phyloP scores from a whole-genome alignment of 192 early-diverging fungal species.

The Blastocladiella britannica region DNA sequence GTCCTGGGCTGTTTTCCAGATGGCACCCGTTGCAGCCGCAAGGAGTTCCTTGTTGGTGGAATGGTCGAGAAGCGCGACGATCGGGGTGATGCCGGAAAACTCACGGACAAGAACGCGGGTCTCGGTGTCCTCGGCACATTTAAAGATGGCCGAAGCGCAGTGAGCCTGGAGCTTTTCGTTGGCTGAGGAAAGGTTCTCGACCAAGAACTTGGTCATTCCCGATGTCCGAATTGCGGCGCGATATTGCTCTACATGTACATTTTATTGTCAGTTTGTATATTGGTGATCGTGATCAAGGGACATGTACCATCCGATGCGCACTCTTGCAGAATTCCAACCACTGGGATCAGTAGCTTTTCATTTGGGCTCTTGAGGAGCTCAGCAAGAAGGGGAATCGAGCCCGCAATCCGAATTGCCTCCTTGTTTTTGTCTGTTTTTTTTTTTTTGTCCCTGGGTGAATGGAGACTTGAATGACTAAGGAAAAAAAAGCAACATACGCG shows the following conservation, averaged over 20 bases:
- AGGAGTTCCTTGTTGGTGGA: constrained; percentile 37
- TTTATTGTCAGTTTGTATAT: background rate
- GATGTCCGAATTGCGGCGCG: constrained; percentile 29
- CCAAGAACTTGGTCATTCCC: constrained; percentile 41
- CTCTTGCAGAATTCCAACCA: constrained; percentile 40
- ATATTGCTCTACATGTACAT: constrained; percentile 22
- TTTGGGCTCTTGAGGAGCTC: constrained; percentile 31
- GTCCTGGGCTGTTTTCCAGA: constrained; percentile 46
- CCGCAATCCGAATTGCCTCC: constrained; percentile 36
- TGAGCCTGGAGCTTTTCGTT: constrained; percentile 40
- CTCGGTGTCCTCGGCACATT: constrained; percentile 44
- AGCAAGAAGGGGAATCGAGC: constrained; percentile 33
- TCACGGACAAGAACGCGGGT: constrained; percentile 29
- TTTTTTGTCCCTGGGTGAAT: too few relatives aligned
- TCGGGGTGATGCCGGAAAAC: constrained; percentile 24
- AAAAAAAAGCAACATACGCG: constrained; percentile 14
- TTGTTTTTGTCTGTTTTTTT: constrained; percentile 34
- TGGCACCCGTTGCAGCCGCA: constrained; percentile 39
- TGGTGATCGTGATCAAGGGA: background rate
- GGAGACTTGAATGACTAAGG: too few relatives aligned
- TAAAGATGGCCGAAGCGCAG: constrained; percentile 41
- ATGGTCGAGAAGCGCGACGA: constrained; percentile 37
- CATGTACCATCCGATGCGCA: constrained; percentile 30
- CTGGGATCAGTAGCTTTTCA: constrained; percentile 35
- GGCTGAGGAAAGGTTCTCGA: constrained; percentile 32